A percentile compares a stretch with the other conserved stretches of the same genome.
Evolutionary conservation across 768 basidiomycete genomes (phyloP).

Genomic region (Trametes coccinea): DNA sequence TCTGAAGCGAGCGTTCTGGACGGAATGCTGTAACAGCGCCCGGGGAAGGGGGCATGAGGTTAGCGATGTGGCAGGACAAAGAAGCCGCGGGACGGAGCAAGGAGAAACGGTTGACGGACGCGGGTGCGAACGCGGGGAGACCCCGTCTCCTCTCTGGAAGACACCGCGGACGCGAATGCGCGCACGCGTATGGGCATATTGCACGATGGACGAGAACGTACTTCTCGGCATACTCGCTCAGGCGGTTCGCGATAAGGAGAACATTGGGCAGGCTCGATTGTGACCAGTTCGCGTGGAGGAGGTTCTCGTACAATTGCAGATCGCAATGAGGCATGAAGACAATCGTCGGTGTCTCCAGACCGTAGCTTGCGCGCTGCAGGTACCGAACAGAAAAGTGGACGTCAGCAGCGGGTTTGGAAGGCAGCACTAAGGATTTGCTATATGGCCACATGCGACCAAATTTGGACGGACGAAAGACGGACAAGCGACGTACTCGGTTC

Average conservation of each 20-base stretch:
- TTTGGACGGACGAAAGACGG: conserved; percentile 1
- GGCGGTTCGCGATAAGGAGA: conserved; percentile 64
- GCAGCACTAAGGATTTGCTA: background rate
- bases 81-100: conserved; percentile 15
- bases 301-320: conserved; percentile 63
- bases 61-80: conserved; percentile 7
- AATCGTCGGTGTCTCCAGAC: conserved; percentile 49
- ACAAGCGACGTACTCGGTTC: conserved; percentile 50
- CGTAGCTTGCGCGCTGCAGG: conserved; percentile 37
- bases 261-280: conserved; percentile 44
- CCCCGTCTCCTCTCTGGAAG: background rate
- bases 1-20: conserved; percentile 48
- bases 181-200: too few relatives aligned
- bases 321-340: conserved; percentile 84
- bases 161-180: conserved; percentile 1
- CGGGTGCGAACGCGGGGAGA: background rate
- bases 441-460: conserved; percentile 5
- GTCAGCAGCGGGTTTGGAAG: background rate
- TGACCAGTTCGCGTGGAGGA: conserved; percentile 65
- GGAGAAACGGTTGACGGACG: conserved; percentile 1
- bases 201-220: conserved; percentile 33
- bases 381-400: background rate
- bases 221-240: conserved; percentile 70
- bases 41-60: conserved; percentile 4
- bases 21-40: conserved; percentile 46